These are phyloP conservation scores for Ichthyophthirius multifiliis DNA, from an alignment of 169 alveolate genomes.

Conservation along the genomic window DNA sequence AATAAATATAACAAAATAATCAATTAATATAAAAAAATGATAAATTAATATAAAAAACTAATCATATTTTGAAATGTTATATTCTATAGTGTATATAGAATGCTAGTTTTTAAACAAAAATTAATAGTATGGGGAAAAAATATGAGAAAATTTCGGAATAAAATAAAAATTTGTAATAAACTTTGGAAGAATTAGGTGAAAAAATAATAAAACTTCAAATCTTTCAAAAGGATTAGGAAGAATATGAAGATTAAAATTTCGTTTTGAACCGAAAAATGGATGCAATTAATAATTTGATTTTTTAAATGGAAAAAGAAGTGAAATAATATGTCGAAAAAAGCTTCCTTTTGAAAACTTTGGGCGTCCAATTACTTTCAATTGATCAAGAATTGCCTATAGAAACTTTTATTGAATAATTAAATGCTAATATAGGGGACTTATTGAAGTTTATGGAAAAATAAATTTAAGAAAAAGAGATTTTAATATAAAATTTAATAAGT, in stretches of 20 bases:
- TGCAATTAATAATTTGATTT: background rate
- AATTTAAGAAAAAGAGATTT: background rate
- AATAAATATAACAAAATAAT: no score
- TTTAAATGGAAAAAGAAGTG: background rate
- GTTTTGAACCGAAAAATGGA: constrained; percentile 3
- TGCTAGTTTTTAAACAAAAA: no score
- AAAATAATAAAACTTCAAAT: background rate
- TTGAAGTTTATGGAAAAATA: background rate
- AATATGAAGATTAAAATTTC: background rate
- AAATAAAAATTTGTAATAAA: no score
- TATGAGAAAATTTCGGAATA: no score
- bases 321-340: background rate
- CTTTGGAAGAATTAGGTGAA: constrained; percentile 1
- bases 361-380: background rate
- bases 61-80: no score
- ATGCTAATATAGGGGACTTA: background rate
- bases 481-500: background rate
- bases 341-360: background rate
- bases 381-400: constrained; percentile 1
- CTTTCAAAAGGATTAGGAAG: background rate
- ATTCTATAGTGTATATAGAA: no score
- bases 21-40: no score
- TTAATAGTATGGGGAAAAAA: no score
- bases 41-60: no score
- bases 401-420: background rate